phyloP scores from a whole-genome alignment of 2,329 filamentous ascomycete genomes.

The Hirsutella rhossiliensis region DNA sequence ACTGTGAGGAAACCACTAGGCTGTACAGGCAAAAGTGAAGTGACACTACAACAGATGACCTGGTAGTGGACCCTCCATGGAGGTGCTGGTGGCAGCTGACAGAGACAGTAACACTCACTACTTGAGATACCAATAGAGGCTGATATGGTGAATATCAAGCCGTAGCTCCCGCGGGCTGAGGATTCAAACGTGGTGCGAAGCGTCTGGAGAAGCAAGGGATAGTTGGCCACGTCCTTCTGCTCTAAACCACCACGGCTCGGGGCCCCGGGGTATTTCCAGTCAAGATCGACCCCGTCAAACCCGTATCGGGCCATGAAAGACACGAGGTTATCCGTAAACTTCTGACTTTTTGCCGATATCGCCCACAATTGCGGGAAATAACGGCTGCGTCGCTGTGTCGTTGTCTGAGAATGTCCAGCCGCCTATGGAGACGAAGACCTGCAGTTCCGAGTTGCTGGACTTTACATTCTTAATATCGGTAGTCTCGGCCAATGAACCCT shows the following conservation, averaged over 20 bases:
- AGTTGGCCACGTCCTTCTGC: conserved; percentile 13
- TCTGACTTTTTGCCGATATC: not conserved
- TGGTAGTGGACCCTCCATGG: too few species aligned
- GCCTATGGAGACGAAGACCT: conserved; percentile 20
- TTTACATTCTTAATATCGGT: conserved; percentile 7
- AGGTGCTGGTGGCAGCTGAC: too few species aligned
- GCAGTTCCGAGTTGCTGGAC: conserved; percentile 9
- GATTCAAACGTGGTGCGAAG: conserved; percentile 5
- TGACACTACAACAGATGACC: too few species aligned
- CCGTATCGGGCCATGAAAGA: conserved; percentile 27
- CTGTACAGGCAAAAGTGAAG: too few species aligned
- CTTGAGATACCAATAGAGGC: too few species aligned
- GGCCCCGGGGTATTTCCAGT: conserved; percentile 19
- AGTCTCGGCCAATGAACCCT: conserved; percentile 12
- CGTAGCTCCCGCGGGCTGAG: conserved; percentile 4
- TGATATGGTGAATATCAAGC: conserved; percentile 11
- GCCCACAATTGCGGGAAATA: conserved; percentile 19
- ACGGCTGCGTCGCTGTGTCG: conserved; percentile 5
- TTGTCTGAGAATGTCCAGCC: conserved; percentile 23
- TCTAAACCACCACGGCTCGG: conserved; percentile 9
- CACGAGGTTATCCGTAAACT: conserved; percentile 24
- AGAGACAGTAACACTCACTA: too few species aligned
- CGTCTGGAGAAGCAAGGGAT: conserved; percentile 9
- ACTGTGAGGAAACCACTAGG: too few species aligned
- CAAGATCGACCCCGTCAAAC: conserved; percentile 17